phyloP scores from a whole-genome alignment of 1,284 basidiomycete genomes.

The Sporisorium scitamineum region DNA sequence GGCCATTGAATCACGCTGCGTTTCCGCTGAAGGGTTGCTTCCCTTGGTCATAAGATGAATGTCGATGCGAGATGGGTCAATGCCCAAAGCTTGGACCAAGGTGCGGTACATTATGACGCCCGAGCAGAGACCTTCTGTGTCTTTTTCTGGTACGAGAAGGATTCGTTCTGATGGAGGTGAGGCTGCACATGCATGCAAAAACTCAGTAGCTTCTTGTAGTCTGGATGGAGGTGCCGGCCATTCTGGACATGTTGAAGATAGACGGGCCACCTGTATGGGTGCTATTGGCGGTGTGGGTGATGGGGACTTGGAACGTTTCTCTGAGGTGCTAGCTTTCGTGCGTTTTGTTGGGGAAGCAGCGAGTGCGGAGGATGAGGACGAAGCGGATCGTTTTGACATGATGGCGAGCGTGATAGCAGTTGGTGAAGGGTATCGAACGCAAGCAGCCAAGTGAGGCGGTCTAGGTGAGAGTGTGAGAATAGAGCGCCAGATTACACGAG shows the following conservation, averaged over 20 bases:
- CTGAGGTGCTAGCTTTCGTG: neutral
- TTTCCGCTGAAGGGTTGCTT: slow-evolving; percentile 27
- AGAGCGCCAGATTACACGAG: neutral
- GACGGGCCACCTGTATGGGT: slow-evolving; percentile 28
- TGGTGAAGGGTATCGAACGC: neutral
- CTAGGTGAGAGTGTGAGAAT: neutral
- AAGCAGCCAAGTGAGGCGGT: neutral
- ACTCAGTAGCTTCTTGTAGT: slow-evolving; percentile 35
- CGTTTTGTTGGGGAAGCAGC: slow-evolving; percentile 2
- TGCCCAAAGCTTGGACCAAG: slow-evolving; percentile 31
- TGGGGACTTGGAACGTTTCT: neutral
- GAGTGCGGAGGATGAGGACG: neutral
- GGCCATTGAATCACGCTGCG: slow-evolving; percentile 36
- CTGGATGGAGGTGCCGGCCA: slow-evolving; percentile 33
- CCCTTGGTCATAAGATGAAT: slow-evolving; percentile 57
- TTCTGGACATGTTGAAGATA: slow-evolving; percentile 26
- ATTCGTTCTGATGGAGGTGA: slow-evolving; percentile 21
- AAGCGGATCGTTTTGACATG: slow-evolving; percentile 25
- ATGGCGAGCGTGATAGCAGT: neutral
- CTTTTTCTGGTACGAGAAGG: slow-evolving; percentile 56
- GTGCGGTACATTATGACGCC: slow-evolving; percentile 58
- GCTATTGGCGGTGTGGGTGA: slow-evolving; percentile 1
- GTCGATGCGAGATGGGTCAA: slow-evolving; percentile 31
- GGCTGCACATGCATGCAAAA: slow-evolving; percentile 24
- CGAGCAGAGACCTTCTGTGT: slow-evolving; percentile 56